Base-by-base conservation (phyloP, 1,284 basidiomycete species). In the Hypsizygus ulmarius region DNA sequence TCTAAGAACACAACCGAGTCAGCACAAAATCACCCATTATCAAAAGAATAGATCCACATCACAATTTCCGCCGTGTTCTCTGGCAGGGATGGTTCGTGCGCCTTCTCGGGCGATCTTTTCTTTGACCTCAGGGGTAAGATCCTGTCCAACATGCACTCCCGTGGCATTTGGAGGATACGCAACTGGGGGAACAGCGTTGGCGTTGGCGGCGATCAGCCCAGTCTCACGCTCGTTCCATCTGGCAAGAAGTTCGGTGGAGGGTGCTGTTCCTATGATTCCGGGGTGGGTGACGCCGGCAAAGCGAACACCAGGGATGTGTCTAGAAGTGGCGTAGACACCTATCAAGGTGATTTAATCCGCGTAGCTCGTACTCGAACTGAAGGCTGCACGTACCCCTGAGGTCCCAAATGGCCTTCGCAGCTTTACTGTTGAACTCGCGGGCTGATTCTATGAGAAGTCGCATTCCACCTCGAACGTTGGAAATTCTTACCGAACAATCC, bases 31-130 rank as follows among this genome's bases (percentile, higher is more conserved):
- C 16, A 19, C 14, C 12, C 10, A 14, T 16, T 28, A 19, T 16
- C 44, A 43, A 45, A 18, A n/a, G 43, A 21, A 10, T 48, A 21
- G 32, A 68, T 77, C 48, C 49, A 84, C 83, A 67, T 90, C 87
- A 58, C 86, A 87, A 56, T 90, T 90, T 18, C 87, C 87, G n/a
- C 87, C 87, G 62, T 90, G 85, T 63, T 89, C 87, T 18, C 87
- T 65, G n/a, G 82, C 84, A 5, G 87, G 87, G 40, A 88, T 72
- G 0, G 88, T 91, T 50, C 88, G 73, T 21, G 87, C 87, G 12
- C 88, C 88, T 56, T 90, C 86, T 28, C 59, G 61, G 12, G 75
- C 73, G 52, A 91, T 81, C 69, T 77, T 83, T 54, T 75, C 67
- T 48, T 65, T 62, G 1, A 84, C 61, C 1, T 75, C 70, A 1